Evolutionary conservation across 495 filamentous ascomycete genomes (phyloP), one percentile per base, ranked within the genome.

Genomic region (Articulospora tetracladia): DNA sequence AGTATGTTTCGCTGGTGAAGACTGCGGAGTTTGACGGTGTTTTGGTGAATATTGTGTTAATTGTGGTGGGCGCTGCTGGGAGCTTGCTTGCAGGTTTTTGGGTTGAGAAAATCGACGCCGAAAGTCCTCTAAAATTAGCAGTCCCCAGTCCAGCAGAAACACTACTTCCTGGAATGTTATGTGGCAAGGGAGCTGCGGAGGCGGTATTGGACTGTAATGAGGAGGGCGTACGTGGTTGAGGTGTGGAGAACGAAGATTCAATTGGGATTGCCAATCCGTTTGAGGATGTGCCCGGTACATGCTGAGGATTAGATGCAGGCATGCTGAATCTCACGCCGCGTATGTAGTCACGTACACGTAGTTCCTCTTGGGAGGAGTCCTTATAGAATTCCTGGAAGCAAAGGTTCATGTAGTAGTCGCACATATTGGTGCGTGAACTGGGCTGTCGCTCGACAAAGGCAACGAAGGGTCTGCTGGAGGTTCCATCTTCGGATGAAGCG

Each of bases 301-400:
- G n/a, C 4, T 3, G 8, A 3, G 39, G 15, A 15, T 19, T 19
- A 44, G n/a, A n/a, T n/a, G n/a, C n/a, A n/a, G n/a, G n/a, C n/a
- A n/a, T n/a, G n/a, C n/a, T 44, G 39, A 12, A 44, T n/a, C 15
- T 7, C n/a, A 44, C 39, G n/a, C 39, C 39, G 10, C 11, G 3
- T n/a, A 8, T 51, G 57, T 64, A 64, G 34, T 64, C 61, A 23
- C 57, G 25, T 2, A 59, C 23, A 8, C 57, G 56, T 4, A 64
- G 53, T 44, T 64, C 53, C 27, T 65, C 62, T 17, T 27, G 53
- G 7, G 57, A 65, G 47, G 28, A 61, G 10, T 28, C 11, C 23
- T 1, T 2, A 23, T 64, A 64, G 13, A 30, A 26, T n/a, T 22
- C 7, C 13, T 52, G 15, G 26, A 24, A 50, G 32, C 27, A 54